Conservation (phyloP, 1,139 yeast species). For the Nakaseomyces delphensis region DNA sequence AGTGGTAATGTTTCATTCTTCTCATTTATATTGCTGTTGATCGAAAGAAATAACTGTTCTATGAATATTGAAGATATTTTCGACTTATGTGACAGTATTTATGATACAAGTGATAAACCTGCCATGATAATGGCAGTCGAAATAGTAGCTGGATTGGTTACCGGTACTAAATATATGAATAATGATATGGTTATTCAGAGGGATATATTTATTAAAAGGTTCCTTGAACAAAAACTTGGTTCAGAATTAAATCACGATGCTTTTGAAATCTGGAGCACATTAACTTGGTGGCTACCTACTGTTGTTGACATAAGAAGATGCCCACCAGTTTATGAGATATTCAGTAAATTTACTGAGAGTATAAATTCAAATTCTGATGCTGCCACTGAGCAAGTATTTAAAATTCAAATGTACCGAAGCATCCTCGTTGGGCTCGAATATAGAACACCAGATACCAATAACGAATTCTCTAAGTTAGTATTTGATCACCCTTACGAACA, state of each 20-base stretch:
- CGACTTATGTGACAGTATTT: slow-evolving; percentile 41
- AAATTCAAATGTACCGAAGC: slow-evolving; percentile 46
- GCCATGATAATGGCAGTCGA: slow-evolving; percentile 58
- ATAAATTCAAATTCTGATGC: slow-evolving; percentile 39
- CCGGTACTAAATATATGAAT: slow-evolving; percentile 39
- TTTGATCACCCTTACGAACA: slow-evolving; percentile 62
- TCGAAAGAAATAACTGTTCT: slow-evolving; percentile 33
- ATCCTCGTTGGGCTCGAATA: slow-evolving; percentile 50
- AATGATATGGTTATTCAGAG: slow-evolving; percentile 32
- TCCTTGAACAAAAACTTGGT: slow-evolving; percentile 42
- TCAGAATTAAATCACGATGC: slow-evolving; percentile 71
- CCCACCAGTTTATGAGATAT: slow-evolving; percentile 41
- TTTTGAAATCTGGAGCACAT: slow-evolving; percentile 65
- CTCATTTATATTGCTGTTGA: slow-evolving; percentile 39
- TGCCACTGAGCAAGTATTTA: slow-evolving; percentile 60
- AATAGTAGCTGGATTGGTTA: slow-evolving; percentile 48
- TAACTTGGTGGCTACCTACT: slow-evolving; percentile 66
- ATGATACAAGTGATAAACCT: slow-evolving; percentile 55
- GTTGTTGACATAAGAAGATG: slow-evolving; percentile 61
- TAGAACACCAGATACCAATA: slow-evolving; percentile 46
- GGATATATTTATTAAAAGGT: slow-evolving; percentile 41
- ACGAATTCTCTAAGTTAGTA: slow-evolving; percentile 38
- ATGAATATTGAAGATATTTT: slow-evolving; percentile 10
- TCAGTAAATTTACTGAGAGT: slow-evolving; percentile 38
- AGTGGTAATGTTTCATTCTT: slow-evolving; percentile 52